Base-by-base conservation (phyloP, 1,284 basidiomycete species). In the Puccinia sorghi region DNA sequence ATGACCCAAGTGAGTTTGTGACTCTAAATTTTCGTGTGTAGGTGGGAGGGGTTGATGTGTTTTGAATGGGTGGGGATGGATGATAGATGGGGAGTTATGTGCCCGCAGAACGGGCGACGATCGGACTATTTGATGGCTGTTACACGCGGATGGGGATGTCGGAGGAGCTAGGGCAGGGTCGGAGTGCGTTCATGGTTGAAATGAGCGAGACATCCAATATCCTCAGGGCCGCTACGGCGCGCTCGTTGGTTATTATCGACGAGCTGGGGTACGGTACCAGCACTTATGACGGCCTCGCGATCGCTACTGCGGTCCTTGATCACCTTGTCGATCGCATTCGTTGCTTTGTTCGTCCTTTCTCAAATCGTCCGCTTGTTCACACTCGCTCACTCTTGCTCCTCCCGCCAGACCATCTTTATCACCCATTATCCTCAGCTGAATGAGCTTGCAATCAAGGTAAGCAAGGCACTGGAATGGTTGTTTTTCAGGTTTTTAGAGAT, bases 161-260 rank as follows among this genome's bases (percentile, higher is more conserved):
- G 13, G 84, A 84, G 59, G 77, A 82, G 15, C 76, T 84, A n/a
- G 80, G 81, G 4, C 71, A 80, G 15, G 83, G 83, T 0, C 81
- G 82, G 9, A 81, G 80, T 52, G 84, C 84, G 17, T 85, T 84
- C 50, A 82, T 84, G 82, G 82, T 84, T 1, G 84, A 85, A 74
- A 81, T 83, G 2, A 46, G 73, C 3, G 84, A 84, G 61, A 83
- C 83, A 0, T 77, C 81, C 25, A 82, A 83, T 4, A 84, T 85
- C 48, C 63, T 84, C 9, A 77, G 81, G 12, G 48, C 59, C 0
- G 79, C 83, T 2, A 84, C 82, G 11, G 12, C 63, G 8, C 80
- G 81, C 5, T 76, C 61, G 41, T 79, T 80, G 22, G 63, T 76
- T 0, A 50, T 79, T 7, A 32, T 79, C n/a, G 78, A 79, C 27